Evolutionary conservation across 306 rosid species (phyloP).

Genomic region (Clitoria ternatea): DNA sequence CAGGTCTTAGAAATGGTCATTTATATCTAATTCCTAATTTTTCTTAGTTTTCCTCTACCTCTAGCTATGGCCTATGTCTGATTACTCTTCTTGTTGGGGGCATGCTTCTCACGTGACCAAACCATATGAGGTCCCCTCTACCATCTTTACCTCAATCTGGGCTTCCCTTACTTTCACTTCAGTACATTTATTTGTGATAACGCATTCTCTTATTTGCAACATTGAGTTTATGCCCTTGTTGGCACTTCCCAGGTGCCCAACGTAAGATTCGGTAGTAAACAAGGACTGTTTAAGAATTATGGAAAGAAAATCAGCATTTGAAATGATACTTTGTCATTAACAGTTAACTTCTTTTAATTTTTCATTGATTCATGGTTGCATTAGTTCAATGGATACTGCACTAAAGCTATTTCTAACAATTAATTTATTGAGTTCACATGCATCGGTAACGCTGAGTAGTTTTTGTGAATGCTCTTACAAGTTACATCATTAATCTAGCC

Average conservation of each 20-base stretch:
- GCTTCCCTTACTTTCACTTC: not conserved
- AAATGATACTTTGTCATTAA: slow-evolving; percentile 3
- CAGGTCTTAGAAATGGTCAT: not conserved
- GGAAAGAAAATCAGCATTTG: slow-evolving; percentile 11
- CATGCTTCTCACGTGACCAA: not conserved
- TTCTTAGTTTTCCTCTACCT: not conserved
- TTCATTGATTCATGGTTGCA: slow-evolving; percentile 12
- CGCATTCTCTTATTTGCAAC: not conserved
- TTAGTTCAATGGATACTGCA: slow-evolving; percentile 12
- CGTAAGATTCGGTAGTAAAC: not conserved
- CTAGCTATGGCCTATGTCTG: not conserved
- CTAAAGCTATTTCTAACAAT: slow-evolving; percentile 8
- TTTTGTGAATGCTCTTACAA: slow-evolving; percentile 7
- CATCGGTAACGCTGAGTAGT: slow-evolving; percentile 12
- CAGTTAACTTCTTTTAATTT: not conserved
- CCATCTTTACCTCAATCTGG: not conserved
- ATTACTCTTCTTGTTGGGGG: not conserved
- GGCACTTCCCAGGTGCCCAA: not conserved
- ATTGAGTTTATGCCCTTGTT: not conserved
- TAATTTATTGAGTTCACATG: not conserved
- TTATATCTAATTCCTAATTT: not conserved
- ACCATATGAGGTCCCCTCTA: not conserved
- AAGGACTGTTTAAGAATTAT: not conserved
- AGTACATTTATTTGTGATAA: not conserved
- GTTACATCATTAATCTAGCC: not conserved